Percentiles rank a stretch among this genome's conserved stretches.
phyloP scores from a whole-genome alignment of 2,329 filamentous ascomycete genomes.

The Talaromyces sp. region DNA sequence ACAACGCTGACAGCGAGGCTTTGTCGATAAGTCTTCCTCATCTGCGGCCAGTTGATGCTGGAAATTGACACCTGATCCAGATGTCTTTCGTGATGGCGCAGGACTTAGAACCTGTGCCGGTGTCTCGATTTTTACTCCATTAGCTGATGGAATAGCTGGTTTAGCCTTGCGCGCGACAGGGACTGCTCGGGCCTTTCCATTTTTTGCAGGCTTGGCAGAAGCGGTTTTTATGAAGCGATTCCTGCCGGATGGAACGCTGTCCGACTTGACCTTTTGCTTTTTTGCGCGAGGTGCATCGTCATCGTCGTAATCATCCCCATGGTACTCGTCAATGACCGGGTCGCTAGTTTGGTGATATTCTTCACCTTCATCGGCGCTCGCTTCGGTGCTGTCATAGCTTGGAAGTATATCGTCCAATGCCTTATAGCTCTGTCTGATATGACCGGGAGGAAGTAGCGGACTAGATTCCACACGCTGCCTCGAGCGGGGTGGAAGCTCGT shows the following conservation, averaged over 20 bases:
- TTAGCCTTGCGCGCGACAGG: conserved; percentile 35
- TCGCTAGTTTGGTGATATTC: conserved; percentile 53
- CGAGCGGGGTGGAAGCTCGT: conserved; percentile 46
- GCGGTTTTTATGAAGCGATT: conserved; percentile 30
- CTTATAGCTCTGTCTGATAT: conserved; percentile 46
- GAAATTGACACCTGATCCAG: conserved; percentile 58
- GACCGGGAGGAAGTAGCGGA: conserved; percentile 43
- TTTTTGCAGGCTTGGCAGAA: conserved; percentile 29
- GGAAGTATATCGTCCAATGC: conserved; percentile 52
- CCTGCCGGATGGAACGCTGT: conserved; percentile 28
- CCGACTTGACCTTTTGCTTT: conserved; percentile 51
- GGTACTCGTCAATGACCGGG: conserved; percentile 54
- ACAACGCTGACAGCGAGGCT: conserved; percentile 95
- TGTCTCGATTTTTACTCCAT: conserved; percentile 29
- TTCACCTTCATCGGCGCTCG: conserved; percentile 61
- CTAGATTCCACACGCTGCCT: conserved; percentile 42
- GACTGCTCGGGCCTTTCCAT: conserved; percentile 33
- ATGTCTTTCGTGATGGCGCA: conserved; percentile 53
- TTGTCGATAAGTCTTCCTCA: conserved; percentile 88
- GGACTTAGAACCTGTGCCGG: conserved; percentile 31
- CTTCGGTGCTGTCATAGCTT: conserved; percentile 56
- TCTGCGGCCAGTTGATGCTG: conserved; percentile 61
- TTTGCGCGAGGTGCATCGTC: conserved; percentile 44
- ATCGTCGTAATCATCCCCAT: conserved; percentile 40
- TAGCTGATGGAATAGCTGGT: not conserved